phyloP scores from a whole-genome alignment of 2,329 filamentous ascomycete genomes.

The Dactylellina cionopaga region DNA sequence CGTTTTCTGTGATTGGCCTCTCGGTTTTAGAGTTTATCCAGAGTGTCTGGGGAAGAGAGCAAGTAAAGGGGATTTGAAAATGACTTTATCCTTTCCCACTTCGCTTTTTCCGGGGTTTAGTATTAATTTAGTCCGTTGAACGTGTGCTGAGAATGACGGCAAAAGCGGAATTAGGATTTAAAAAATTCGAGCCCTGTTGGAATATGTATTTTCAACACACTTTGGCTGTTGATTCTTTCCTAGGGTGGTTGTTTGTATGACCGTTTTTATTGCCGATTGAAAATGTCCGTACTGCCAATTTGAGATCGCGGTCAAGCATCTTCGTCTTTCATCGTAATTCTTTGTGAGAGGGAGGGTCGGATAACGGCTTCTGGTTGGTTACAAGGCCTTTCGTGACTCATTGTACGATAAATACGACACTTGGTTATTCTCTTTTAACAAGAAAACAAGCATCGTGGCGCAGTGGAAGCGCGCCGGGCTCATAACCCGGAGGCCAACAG shows the following conservation, averaged over 20 bases:
- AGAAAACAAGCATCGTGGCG: slow-evolving; percentile 49
- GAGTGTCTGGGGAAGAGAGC: not conserved
- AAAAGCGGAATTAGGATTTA: slow-evolving; percentile 25
- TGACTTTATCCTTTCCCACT: not conserved
- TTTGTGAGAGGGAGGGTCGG: not conserved
- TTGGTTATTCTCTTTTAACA: not conserved
- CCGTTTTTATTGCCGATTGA: too few relatives aligned
- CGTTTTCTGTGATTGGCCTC: not conserved
- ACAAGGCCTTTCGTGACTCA: slow-evolving; percentile 20
- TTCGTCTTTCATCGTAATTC: not conserved
- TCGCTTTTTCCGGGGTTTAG: not conserved
- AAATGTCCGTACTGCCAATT: too few relatives aligned
- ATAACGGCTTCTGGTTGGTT: not conserved
- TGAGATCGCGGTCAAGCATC: too few relatives aligned
- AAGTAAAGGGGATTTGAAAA: too few relatives aligned
- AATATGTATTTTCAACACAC: slow-evolving; percentile 3
- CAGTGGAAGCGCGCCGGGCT: slow-evolving; percentile 53
- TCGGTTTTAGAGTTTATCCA: not conserved
- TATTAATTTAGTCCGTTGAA: not conserved
- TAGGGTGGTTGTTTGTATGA: too few relatives aligned
- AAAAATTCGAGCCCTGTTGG: not conserved
- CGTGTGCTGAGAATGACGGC: too few relatives aligned
- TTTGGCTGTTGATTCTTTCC: not conserved
- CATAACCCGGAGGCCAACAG: slow-evolving; percentile 53
- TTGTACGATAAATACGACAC: slow-evolving; percentile 11